Conservation (phyloP, 2,329 filamentous ascomycete species). For the Neonectria neomacrospora region DNA sequence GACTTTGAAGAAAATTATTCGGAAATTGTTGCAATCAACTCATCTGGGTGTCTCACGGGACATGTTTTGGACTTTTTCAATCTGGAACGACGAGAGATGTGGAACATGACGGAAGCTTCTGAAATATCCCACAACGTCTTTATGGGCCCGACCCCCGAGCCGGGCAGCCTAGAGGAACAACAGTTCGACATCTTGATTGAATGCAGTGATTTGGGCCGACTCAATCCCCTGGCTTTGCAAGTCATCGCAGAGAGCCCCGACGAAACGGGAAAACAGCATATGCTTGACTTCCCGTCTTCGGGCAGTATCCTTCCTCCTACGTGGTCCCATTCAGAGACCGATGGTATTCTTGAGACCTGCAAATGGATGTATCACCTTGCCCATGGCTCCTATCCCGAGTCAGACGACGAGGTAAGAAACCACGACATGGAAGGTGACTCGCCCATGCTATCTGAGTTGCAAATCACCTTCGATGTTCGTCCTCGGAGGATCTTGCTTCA, state of each 20-base stretch:
- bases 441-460: constrained; percentile 39
- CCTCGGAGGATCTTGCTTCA: constrained; percentile 85
- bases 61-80: constrained; percentile 88
- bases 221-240: constrained; percentile 75
- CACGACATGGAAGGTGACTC: constrained; percentile 47
- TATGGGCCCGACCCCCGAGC: constrained; percentile 87
- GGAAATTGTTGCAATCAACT: constrained; percentile 80
- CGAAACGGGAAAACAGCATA: constrained; percentile 50
- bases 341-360: constrained; percentile 86
- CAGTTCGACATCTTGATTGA: constrained; percentile 89
- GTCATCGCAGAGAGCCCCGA: constrained; percentile 68
- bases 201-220: constrained; percentile 83
- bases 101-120: constrained; percentile 87
- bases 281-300: constrained; percentile 86
- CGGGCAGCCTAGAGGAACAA: constrained; percentile 65
- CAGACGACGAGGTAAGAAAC: constrained; percentile 48
- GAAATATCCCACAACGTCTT: constrained; percentile 92
- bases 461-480: constrained; percentile 38
- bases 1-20: constrained; percentile 77
- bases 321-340: constrained; percentile 84
- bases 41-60: constrained; percentile 76
- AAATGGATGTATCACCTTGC: constrained; percentile 90
- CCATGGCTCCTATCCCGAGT: constrained; percentile 65
- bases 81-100: constrained; percentile 93
- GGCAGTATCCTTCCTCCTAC: constrained; percentile 90